Conservation (phyloP, 495 filamentous ascomycete genomes). For the Aspergillus taichungensis region DNA sequence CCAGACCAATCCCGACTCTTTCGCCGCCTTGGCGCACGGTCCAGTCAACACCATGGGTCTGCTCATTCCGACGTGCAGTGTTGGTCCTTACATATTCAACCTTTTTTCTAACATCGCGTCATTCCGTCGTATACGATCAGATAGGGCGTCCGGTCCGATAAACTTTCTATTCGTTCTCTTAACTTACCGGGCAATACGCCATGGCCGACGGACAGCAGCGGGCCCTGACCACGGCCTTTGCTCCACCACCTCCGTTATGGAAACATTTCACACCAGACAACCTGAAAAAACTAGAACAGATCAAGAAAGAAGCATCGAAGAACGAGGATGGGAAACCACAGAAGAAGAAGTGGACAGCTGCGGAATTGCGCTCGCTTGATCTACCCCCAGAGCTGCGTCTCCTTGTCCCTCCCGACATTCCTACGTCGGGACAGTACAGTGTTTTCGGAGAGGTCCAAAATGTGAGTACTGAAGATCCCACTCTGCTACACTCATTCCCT, state of each 20-base stretch:
- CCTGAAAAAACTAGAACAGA: constrained; percentile 52
- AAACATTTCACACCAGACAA: constrained; percentile 78
- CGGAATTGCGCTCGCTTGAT: constrained; percentile 46
- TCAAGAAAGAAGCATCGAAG: constrained; percentile 38
- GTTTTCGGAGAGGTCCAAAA: constrained; percentile 63
- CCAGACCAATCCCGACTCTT: too few relatives aligned
- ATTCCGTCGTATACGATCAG: too few relatives aligned
- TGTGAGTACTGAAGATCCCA: constrained; percentile 25
- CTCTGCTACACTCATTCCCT: too few relatives aligned
- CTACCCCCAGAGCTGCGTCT: constrained; percentile 67
- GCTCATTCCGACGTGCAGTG: too few relatives aligned
- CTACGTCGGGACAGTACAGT: constrained; percentile 58
- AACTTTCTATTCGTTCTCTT: background rate
- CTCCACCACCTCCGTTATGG: constrained; percentile 84
- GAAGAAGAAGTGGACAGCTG: constrained; percentile 29
- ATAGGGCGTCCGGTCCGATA: too few relatives aligned
- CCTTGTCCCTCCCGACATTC: constrained; percentile 73
- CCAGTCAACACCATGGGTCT: too few relatives aligned
- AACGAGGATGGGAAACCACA: constrained; percentile 25
- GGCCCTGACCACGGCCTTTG: constrained; percentile 55
- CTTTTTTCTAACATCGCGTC: too few relatives aligned
- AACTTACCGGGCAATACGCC: background rate
- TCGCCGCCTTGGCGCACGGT: too few relatives aligned
- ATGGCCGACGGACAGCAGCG: constrained; percentile 48
- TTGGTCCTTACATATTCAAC: too few relatives aligned